Evolutionary conservation across 306 rosid species (phyloP).

Genomic region (Lagenaria siceraria): DNA sequence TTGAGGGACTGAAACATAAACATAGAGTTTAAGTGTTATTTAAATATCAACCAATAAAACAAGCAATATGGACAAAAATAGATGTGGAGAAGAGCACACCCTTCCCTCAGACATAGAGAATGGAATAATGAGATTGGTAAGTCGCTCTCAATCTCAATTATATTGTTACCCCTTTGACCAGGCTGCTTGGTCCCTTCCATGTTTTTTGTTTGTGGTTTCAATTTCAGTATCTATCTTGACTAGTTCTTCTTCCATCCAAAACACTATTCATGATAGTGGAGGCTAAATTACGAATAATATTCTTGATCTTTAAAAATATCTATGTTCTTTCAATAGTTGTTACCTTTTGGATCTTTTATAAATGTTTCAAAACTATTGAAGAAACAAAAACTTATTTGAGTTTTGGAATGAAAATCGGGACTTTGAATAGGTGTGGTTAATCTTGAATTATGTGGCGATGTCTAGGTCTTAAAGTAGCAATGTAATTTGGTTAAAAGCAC

Average conservation of each 20-base stretch:
- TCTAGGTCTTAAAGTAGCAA: no score
- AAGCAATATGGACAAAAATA: neutral
- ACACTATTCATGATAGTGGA: neutral
- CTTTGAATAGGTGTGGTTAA: no score
- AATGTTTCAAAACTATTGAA: no score
- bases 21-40: neutral
- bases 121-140: neutral
- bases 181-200: neutral
- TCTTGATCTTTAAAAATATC: neutral
- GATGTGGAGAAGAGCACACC: neutral
- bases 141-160: neutral
- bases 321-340: neutral
- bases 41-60: neutral
- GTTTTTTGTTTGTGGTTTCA: neutral
- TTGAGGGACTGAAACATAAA: neutral
- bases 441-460: neutral
- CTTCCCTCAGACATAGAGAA: neutral
- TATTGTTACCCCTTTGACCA: neutral
- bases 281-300: no score
- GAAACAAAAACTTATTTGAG: neutral
- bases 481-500: no score
- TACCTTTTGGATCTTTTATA: no score
- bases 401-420: neutral
- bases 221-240: neutral
- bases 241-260: neutral